Conservation (phyloP, 1,284 basidiomycete genomes). For the Tilletia walkeri region DNA sequence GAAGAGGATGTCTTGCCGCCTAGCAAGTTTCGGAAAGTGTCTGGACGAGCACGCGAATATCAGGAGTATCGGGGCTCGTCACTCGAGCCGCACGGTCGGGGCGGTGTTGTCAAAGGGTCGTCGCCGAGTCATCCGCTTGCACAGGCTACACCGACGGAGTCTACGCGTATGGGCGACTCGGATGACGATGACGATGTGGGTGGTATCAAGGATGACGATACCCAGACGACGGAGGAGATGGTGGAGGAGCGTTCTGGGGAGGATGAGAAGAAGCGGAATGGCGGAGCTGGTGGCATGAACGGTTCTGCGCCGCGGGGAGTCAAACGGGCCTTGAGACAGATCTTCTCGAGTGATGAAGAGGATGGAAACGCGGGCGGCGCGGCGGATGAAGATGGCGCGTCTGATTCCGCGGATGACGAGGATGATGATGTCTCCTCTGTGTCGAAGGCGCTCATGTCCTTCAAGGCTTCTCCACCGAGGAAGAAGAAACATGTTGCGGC, state of each 20-base stretch:
- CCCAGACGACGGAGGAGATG: constrained; percentile 21
- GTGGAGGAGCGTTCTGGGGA: background rate
- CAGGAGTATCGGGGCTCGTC: constrained; percentile 19
- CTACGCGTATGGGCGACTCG: background rate
- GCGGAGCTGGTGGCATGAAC: background rate
- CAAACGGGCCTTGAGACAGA: background rate
- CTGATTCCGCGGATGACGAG: background rate
- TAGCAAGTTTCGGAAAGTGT: constrained; percentile 6
- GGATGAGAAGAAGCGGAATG: background rate
- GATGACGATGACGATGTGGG: background rate
- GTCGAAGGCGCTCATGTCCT: background rate
- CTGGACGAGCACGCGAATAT: background rate
- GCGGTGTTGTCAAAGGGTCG: background rate
- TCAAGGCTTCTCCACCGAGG: background rate
- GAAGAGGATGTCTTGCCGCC: background rate
- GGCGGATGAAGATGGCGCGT: background rate
- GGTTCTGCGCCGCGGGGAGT: background rate
- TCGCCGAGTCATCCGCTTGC: background rate
- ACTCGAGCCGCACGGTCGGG: constrained; percentile 8
- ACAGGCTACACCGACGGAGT: constrained; percentile 11
- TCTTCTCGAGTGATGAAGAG: constrained; percentile 12
- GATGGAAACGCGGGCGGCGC: too few relatives aligned
- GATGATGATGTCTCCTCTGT: constrained; percentile 5
- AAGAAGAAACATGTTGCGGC: constrained; percentile 16
- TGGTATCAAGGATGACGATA: constrained; percentile 21